These are phyloP conservation scores for Phytopythium helicoides DNA, from an alignment of 352 stramenopile species.

Conservation along the genomic window DNA sequence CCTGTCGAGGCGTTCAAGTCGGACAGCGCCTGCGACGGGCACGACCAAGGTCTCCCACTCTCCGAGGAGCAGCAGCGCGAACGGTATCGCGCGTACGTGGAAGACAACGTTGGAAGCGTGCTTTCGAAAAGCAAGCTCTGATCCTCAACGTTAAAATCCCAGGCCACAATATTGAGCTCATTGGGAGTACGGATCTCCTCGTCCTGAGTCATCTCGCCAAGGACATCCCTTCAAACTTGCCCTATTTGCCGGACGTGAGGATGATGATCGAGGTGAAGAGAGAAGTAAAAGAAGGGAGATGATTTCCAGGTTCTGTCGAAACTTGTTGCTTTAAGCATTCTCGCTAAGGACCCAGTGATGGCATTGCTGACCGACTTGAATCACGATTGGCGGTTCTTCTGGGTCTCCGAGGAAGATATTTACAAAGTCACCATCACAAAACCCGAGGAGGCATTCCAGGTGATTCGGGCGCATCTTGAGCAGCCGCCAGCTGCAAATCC, in stretches of 20 bases:
- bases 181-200: conserved; percentile 38
- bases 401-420: conserved; percentile 31
- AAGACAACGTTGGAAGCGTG: conserved; percentile 32
- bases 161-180: conserved; percentile 21
- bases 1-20: not conserved
- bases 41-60: not conserved
- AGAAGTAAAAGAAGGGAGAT: conserved; percentile 14
- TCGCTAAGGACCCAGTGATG: conserved; percentile 31
- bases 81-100: conserved; percentile 29
- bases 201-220: conserved; percentile 29
- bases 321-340: conserved; percentile 39
- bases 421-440: conserved; percentile 15
- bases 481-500: conserved; percentile 20
- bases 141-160: conserved; percentile 30
- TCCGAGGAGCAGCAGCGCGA: conserved; percentile 9
- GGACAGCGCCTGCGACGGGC: not conserved
- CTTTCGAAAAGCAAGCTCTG: conserved; percentile 30
- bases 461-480: conserved; percentile 30
- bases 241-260: conserved; percentile 29
- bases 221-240: conserved; percentile 9
- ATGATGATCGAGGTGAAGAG: conserved; percentile 53
- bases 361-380: conserved; percentile 46
- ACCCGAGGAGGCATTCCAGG: conserved; percentile 22
- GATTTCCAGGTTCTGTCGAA: conserved; percentile 37
- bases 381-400: conserved; percentile 40